Conservation (phyloP, 257 asterid species). For the Hygrophila difformis region DNA sequence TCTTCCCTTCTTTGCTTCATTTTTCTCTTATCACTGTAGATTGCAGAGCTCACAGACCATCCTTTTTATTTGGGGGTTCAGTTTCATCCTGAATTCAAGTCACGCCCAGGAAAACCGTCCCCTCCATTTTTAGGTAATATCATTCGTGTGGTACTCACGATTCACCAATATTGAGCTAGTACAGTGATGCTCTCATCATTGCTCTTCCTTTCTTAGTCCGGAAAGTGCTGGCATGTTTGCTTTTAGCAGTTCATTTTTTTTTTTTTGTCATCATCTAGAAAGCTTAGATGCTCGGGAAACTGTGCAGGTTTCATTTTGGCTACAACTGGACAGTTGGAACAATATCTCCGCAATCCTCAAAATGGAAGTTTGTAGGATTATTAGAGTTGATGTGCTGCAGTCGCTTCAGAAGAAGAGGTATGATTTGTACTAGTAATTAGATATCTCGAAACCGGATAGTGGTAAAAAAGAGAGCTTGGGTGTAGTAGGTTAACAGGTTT, state of each 20-base stretch:
- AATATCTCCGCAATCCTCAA: slow-evolving; percentile 36
- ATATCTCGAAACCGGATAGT: neutral
- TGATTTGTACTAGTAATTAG: neutral
- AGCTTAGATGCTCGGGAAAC: too few species aligned
- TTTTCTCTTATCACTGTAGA: too few species aligned
- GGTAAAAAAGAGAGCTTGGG: neutral
- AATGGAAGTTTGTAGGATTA: slow-evolving; percentile 41
- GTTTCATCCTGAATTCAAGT: slow-evolving; percentile 73
- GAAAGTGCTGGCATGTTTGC: neutral
- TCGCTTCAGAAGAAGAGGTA: neutral
- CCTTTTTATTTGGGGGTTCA: slow-evolving; percentile 70
- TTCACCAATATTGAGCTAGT: neutral
- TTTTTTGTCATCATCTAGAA: too few species aligned
- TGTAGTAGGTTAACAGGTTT: neutral
- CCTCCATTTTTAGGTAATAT: slow-evolving; percentile 53
- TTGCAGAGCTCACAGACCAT: slow-evolving; percentile 56
- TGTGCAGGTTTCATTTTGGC: slow-evolving; percentile 52
- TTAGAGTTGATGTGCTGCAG: slow-evolving; percentile 4
- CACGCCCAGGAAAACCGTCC: slow-evolving; percentile 73
- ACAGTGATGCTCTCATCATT: too few species aligned
- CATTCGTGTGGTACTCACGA: neutral
- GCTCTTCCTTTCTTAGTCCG: too few species aligned
- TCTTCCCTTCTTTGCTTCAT: slow-evolving; percentile 13
- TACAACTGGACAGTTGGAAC: slow-evolving; percentile 37
- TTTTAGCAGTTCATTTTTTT: neutral